These are phyloP conservation scores for Hordeum vulgare DNA, from an alignment of 176 grass and related monocot species.

Conservation along the genomic window DNA sequence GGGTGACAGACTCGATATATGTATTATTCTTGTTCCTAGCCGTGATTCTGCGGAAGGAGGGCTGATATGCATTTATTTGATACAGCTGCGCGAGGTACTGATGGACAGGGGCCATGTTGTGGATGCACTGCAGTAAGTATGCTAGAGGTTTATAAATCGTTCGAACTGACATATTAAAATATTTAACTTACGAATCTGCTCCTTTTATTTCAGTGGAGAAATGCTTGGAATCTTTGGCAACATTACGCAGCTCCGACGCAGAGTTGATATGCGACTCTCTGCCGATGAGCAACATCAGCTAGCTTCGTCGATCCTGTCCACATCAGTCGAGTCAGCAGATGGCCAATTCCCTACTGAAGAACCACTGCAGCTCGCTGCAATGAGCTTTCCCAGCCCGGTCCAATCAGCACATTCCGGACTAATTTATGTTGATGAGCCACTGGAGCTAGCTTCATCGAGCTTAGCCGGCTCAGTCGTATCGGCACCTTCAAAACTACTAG, in stretches of 20 bases:
- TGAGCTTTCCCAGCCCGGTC: conserved; percentile 14
- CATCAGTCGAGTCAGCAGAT: conserved; percentile 7
- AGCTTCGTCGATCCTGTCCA: conserved; percentile 23
- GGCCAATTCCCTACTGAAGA: conserved; percentile 27
- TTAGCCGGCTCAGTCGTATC: not conserved
- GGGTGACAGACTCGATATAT: not conserved
- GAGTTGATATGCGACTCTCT: conserved; percentile 30
- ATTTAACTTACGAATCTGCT: not conserved
- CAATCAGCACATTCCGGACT: not conserved
- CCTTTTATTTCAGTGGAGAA: conserved; percentile 38
- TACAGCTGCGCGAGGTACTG: conserved; percentile 69
- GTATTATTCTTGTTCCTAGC: not conserved
- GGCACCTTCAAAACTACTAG: not conserved
- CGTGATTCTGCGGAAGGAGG: not conserved
- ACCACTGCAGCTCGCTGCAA: not conserved
- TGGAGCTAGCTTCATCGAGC: not conserved
- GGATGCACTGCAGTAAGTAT: conserved; percentile 76
- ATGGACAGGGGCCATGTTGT: conserved; percentile 50
- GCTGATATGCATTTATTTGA: conserved; percentile 20
- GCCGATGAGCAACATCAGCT: conserved; percentile 14
- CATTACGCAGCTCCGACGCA: conserved; percentile 34
- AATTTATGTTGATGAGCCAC: not conserved
- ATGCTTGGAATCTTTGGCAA: conserved; percentile 49
- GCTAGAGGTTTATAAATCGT: not conserved
- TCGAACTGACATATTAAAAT: not conserved